Conservation (phyloP, 2,329 filamentous ascomycete genomes). For the Cadophora gregata region DNA sequence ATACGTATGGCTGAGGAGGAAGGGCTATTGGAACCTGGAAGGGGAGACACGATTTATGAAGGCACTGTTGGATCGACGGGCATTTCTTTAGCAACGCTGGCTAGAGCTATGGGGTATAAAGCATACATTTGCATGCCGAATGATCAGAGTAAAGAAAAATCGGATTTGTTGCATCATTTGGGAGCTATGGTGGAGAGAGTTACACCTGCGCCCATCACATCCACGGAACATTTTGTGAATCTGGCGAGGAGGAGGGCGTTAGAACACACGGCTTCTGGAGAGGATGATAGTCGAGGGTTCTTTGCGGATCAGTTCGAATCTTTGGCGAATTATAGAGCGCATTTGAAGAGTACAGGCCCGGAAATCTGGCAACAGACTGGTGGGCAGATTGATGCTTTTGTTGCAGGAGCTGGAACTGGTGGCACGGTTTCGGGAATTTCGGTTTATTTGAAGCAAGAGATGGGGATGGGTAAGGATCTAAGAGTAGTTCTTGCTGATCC, state of each 20-base stretch:
- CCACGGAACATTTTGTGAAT: slow-evolving; percentile 93
- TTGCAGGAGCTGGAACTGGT: slow-evolving; percentile 92
- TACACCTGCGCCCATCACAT: slow-evolving; percentile 89
- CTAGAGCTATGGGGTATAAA: slow-evolving; percentile 85
- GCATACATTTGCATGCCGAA: slow-evolving; percentile 98
- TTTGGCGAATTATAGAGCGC: slow-evolving; percentile 84
- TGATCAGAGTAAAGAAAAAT: slow-evolving; percentile 89
- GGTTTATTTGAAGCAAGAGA: slow-evolving; percentile 75
- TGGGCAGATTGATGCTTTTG: slow-evolving; percentile 81
- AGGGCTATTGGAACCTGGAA: slow-evolving; percentile 76
- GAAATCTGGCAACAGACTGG: slow-evolving; percentile 84
- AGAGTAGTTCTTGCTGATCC: slow-evolving; percentile 88
- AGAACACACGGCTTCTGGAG: slow-evolving; percentile 68
- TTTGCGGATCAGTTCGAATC: slow-evolving; percentile 98
- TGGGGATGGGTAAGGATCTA: slow-evolving; percentile 48
- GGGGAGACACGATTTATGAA: slow-evolving; percentile 95
- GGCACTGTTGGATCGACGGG: slow-evolving; percentile 96
- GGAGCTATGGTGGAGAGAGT: slow-evolving; percentile 94
- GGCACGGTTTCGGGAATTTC: slow-evolving; percentile 91
- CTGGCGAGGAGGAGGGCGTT: slow-evolving; percentile 77
- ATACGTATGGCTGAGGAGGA: slow-evolving; percentile 80
- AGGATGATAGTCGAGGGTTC: slow-evolving; percentile 75
- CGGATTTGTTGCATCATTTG: slow-evolving; percentile 83
- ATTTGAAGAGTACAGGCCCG: slow-evolving; percentile 82
- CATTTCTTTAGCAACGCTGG: slow-evolving; percentile 90